These are phyloP conservation scores for Venturia carpophila DNA, from an alignment of 2,329 filamentous ascomycete genomes.

Conservation along the genomic window DNA sequence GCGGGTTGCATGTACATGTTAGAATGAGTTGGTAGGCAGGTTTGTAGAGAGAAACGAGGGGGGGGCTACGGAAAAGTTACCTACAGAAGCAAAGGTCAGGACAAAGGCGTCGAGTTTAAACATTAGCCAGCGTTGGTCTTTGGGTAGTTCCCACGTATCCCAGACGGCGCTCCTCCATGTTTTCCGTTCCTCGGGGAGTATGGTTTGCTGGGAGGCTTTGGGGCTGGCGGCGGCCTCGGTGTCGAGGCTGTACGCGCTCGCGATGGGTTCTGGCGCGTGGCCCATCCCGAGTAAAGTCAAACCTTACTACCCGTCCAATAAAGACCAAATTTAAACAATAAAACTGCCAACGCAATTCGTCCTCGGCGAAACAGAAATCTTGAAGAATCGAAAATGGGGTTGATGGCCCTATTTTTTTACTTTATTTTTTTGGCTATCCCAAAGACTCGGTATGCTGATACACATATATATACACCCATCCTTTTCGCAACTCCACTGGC, in stretches of 20 bases:
- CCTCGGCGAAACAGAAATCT: too few relatives aligned
- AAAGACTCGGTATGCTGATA: too few relatives aligned
- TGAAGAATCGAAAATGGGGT: too few relatives aligned
- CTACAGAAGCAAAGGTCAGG: slow-evolving; percentile 33
- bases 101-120: slow-evolving; percentile 43
- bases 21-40: too few relatives aligned
- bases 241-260: neutral
- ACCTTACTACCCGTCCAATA: neutral
- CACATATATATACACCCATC: neutral
- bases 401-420: too few relatives aligned
- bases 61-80: slow-evolving; percentile 15
- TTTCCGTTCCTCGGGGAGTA: slow-evolving; percentile 20
- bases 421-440: too few relatives aligned
- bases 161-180: slow-evolving; percentile 39
- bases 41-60: neutral
- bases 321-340: neutral
- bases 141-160: slow-evolving; percentile 45
- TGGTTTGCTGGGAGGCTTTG: neutral
- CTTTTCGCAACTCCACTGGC: too few relatives aligned
- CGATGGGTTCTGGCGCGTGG: neutral
- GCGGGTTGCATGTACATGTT: too few relatives aligned
- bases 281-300: neutral
- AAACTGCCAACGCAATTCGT: too few relatives aligned
- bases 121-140: slow-evolving; percentile 40
- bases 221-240: neutral